Evolutionary conservation across 306 rosid genomes (phyloP), one percentile per base, ranked within the genome.

Genomic region (Lagenaria siceraria): DNA sequence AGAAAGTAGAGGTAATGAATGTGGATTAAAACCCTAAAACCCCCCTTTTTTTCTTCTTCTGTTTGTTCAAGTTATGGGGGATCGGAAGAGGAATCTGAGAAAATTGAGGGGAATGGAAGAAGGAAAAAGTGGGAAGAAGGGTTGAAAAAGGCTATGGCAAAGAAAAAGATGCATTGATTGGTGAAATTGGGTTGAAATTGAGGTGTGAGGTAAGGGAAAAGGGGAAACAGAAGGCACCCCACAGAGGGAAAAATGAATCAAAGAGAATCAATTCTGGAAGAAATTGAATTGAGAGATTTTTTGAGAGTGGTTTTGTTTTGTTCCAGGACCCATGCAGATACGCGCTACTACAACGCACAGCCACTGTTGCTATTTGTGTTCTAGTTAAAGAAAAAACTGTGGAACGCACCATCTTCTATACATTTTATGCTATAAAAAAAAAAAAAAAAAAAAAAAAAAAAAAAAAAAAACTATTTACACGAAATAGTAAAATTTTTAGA

Each of bases 151-250:
- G n/a, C 15, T 70, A 2, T n/a, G 60, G 69, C 31, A 24, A 27
- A 62, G 79, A 73, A 84, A 78, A 84, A 74, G 78, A 73, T 1
- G 51, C 29, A 35, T 60, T 65, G 79, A 63, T 76, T 21, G 24
- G 56, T 46, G 81, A 63, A 79, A 48, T 1, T 29, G 80, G 22
- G 83, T 82, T 73, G 80, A 80, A 82, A 77, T 80, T 80, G 88
- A 77, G 88, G 83, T 73, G 81, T 81, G 81, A 79, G 78, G 4
- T 82, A 55, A 70, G 63, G 73, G 59, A 82, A 79, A 82, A 65
- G 73, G 49, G 78, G 82, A 59, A 64, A 40, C 69, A 63, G 62
- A 79, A 54, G 77, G 62, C 63, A 54, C 40, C 59, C 68, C 84
- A 59, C 68, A 61, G 43, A 63, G 59, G 19, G 10, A 43, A 73